Conservation (phyloP, 2,329 filamentous ascomycete species). For the Aspergillus alliaceus region DNA sequence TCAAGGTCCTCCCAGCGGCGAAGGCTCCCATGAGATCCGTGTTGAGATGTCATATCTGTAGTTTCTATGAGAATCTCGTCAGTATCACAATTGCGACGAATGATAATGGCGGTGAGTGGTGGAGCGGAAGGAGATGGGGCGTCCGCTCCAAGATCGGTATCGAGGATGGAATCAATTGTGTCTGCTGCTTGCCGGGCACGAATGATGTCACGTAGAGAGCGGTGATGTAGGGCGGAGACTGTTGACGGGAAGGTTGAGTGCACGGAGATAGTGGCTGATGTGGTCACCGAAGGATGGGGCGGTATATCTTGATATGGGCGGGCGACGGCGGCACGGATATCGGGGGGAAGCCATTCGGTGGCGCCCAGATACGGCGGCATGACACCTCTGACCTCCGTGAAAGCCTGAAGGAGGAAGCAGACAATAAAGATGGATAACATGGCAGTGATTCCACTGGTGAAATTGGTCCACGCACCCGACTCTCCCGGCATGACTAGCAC, state of each 20-base stretch:
- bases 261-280: slow-evolving; percentile 2
- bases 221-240: not conserved
- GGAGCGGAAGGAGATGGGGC: not conserved
- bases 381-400: slow-evolving; percentile 62
- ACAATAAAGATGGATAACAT: slow-evolving; percentile 63
- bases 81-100: slow-evolving; percentile 19
- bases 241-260: not conserved
- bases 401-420: slow-evolving; percentile 61
- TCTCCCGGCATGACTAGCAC: slow-evolving; percentile 63
- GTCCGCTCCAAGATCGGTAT: not conserved
- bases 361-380: slow-evolving; percentile 59
- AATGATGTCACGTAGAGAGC: slow-evolving; percentile 19
- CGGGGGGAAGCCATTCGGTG: slow-evolving; percentile 55
- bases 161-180: slow-evolving; percentile 8
- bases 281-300: slow-evolving; percentile 19
- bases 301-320: slow-evolving; percentile 38
- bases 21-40: not conserved
- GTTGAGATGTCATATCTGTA: not conserved
- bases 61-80: slow-evolving; percentile 26
- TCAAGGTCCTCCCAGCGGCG: slow-evolving; percentile 43
- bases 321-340: slow-evolving; percentile 45
- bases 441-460: slow-evolving; percentile 58
- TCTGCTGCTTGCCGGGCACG: slow-evolving; percentile 21
- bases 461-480: slow-evolving; percentile 53
- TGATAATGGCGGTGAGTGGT: slow-evolving; percentile 16